Evolutionary conservation across 495 filamentous ascomycete species (phyloP), one percentile per base, ranked within the genome.

Genomic region (Hypoxylon cercidicola): DNA sequence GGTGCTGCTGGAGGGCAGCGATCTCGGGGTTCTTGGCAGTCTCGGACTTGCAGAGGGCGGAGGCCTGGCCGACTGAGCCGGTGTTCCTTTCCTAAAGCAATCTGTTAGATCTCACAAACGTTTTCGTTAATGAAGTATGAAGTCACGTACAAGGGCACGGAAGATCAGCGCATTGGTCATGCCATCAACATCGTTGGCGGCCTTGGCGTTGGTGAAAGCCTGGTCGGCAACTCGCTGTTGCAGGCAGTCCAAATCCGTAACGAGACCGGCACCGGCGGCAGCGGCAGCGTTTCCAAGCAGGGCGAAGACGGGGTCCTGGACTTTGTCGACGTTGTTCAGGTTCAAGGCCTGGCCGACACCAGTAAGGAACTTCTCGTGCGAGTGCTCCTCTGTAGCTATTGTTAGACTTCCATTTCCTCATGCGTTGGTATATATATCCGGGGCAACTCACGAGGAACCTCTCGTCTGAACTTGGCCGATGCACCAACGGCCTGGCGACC

Each of bases 1-100:
- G 86, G 73, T 89, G 87, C 73, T 89, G 88, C 30, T 80, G 74
- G 66, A 92, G 73, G 25, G 81, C 82, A 9, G 79, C 80, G 54
- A 91, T 90, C 76, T 91, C 88, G 37, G 87, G 84, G 77, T 91
- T 92, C 71, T 82, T 81, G 18, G 87, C 86, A 15, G 82, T 82
- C 70, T 88, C 75, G 53, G 79, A 80, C 15, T 56, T 74, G 76
- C 87, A 90, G 50, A 76, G 64, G 10, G 75, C 81, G 49, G 80
- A 84, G 5, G 78, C 80, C 32, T 79, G 70, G 25, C 87, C 87
- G 55, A 90, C 86, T 12, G 62, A 62, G 9, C 74, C 78, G 12
- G 87, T 89, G 75, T 90, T 89, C 44, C 86, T 80, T 75, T 90
- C 87, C 52, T 58, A 50, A 45, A 32, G 12, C 11, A 0, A 19